These are phyloP conservation scores for Oryza brachyantha DNA, from an alignment of 176 grass and related monocot species.

Conservation along the genomic window DNA sequence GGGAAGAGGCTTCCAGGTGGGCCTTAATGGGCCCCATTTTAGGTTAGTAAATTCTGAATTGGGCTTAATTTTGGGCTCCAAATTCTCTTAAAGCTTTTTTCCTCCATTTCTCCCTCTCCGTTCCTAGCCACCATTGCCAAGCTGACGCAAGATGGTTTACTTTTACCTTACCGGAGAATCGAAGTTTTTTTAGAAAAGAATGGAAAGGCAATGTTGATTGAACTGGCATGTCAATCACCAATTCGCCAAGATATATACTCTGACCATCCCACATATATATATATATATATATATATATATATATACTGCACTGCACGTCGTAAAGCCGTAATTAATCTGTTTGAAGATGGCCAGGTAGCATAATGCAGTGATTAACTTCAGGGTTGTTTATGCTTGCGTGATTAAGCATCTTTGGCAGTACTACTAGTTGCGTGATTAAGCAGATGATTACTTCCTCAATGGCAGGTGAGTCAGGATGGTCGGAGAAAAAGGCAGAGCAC, in stretches of 20 bases:
- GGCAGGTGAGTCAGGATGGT: neutral
- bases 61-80: neutral
- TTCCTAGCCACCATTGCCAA: too few relatives aligned
- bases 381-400: neutral
- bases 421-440: neutral
- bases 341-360: neutral
- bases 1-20: neutral
- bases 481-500: neutral
- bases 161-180: too few relatives aligned
- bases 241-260: neutral
- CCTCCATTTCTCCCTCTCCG: neutral
- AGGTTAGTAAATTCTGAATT: neutral
- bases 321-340: neutral
- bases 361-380: neutral
- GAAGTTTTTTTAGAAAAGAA: neutral
- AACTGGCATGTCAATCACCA: neutral
- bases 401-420: neutral
- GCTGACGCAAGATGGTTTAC: too few relatives aligned
- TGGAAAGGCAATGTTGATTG: neutral
- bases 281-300: too few relatives aligned
- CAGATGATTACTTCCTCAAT: too few relatives aligned
- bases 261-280: too few relatives aligned
- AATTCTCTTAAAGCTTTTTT: neutral
- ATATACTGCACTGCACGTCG: too few relatives aligned
- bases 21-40: neutral